A percentile compares a stretch with the other conserved stretches of the same genome.
Conservation (phyloP, 345 rosid genomes). For the Brassica rapa region DNA sequence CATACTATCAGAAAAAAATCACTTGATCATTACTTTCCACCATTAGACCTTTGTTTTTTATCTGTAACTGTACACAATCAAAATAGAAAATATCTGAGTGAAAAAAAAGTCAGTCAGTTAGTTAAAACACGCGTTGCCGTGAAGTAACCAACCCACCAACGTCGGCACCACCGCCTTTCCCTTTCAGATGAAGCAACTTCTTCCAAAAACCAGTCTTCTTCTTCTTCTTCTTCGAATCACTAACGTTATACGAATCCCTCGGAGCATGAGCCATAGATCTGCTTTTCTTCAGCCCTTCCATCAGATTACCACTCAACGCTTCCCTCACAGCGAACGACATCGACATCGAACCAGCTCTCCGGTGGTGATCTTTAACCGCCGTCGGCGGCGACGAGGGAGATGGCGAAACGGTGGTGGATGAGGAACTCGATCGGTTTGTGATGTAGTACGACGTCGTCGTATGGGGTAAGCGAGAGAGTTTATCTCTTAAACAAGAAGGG, state of each 20-base stretch:
- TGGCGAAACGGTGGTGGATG: conserved; percentile 27
- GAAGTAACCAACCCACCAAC: conserved; percentile 33
- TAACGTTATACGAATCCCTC: conserved; percentile 35
- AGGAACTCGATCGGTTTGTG: conserved; percentile 17
- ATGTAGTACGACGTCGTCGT: conserved; percentile 34
- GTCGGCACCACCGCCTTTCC: conserved; percentile 41
- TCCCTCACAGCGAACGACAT: conserved; percentile 47
- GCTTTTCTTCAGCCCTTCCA: conserved; percentile 69
- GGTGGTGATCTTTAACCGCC: conserved; percentile 39
- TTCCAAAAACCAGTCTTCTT: conserved; percentile 65
- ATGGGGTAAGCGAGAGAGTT: conserved; percentile 25
- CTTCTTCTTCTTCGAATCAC: conserved; percentile 42
- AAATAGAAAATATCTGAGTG: not conserved
- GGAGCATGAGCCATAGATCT: conserved; percentile 64
- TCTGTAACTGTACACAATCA: conserved; percentile 38
- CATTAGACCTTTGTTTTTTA: not conserved
- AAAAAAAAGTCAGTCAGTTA: not conserved
- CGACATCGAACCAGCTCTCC: conserved; percentile 46
- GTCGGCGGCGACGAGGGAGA: conserved; percentile 6
- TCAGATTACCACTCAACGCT: conserved; percentile 28
- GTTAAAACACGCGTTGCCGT: conserved; percentile 34
- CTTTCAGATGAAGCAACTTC: conserved; percentile 56
- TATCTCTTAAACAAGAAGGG: conserved; percentile 33
- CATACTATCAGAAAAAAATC: conserved; percentile 3
- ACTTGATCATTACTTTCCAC: not conserved